These are phyloP conservation scores for Aurinia saxatilis DNA, from an alignment of 345 rosid genomes.

Conservation along the genomic window DNA sequence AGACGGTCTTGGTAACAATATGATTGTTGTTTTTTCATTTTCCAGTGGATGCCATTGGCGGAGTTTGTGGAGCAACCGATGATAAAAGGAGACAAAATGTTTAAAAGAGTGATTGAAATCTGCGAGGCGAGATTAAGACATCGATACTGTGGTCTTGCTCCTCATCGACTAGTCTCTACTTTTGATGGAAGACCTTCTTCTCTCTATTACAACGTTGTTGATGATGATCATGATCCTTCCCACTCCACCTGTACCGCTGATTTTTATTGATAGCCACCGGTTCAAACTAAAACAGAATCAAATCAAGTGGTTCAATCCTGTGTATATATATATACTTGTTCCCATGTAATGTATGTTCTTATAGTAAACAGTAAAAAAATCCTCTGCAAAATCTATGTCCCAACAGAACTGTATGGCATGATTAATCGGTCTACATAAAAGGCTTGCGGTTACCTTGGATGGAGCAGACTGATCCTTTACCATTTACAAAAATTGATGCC, in stretches of 20 bases:
- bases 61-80: conserved; percentile 82
- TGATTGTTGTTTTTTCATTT: background rate
- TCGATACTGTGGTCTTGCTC: conserved; percentile 67
- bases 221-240: conserved; percentile 24
- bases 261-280: background rate
- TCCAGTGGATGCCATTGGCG: conserved; percentile 84
- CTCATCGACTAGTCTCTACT: conserved; percentile 61
- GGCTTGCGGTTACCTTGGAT: too few species aligned
- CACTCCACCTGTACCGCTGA: conserved; percentile 13
- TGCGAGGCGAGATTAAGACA: conserved; percentile 63
- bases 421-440: background rate
- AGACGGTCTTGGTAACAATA: background rate
- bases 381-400: background rate
- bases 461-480: too few species aligned
- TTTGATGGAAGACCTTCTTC: conserved; percentile 73
- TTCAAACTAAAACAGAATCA: background rate
- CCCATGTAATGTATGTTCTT: background rate
- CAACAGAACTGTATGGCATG: background rate
- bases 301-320: background rate
- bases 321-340: conserved; percentile 5
- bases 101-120: conserved; percentile 78
- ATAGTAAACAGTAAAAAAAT: background rate
- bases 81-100: conserved; percentile 69
- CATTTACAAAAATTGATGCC: too few species aligned
- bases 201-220: conserved; percentile 67